phyloP scores from a whole-genome alignment of 1,284 basidiomycete species.

The Phellinidium pouzarii region DNA sequence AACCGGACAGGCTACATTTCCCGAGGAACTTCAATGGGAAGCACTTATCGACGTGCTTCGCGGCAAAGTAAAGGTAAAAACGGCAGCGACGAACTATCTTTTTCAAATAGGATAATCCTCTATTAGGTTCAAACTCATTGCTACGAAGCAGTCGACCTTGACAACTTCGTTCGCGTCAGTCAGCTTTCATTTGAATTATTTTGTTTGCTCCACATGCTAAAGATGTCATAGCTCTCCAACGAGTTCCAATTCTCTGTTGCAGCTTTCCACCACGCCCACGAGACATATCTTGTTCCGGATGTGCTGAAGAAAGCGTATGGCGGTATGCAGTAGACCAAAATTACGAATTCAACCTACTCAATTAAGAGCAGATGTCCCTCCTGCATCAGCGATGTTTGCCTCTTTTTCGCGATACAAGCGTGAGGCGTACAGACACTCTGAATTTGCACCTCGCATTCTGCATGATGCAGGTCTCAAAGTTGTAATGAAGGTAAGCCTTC shows the following conservation, averaged over 20 bases:
- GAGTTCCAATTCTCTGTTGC: constrained; percentile 43
- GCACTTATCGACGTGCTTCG: constrained; percentile 48
- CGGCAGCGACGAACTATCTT: constrained; percentile 29
- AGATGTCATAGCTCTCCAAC: constrained; percentile 39
- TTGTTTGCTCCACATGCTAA: background rate
- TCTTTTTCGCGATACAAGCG: constrained; percentile 40
- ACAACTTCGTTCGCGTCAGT: constrained; percentile 27
- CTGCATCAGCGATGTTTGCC: constrained; percentile 49
- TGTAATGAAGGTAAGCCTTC: constrained; percentile 29
- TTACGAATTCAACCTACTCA: background rate
- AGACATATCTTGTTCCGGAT: constrained; percentile 45
- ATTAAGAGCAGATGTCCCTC: constrained; percentile 28
- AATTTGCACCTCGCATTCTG: constrained; percentile 45
- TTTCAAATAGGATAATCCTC: too few relatives aligned
- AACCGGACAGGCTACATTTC: constrained; percentile 38
- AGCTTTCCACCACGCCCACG: constrained; percentile 49
- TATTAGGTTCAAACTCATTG: constrained; percentile 39
- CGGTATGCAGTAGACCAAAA: constrained; percentile 5
- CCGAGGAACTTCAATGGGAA: constrained; percentile 45
- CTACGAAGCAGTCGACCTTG: constrained; percentile 45
- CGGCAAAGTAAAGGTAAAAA: constrained; percentile 33
- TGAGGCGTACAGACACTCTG: constrained; percentile 44
- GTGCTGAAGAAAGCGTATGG: constrained; percentile 39
- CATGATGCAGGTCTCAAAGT: constrained; percentile 40
- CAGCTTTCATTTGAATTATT: background rate